Percentiles rank a stretch among this genome's conserved stretches.
Conservation (phyloP, 768 basidiomycete species). For the Polyporus arcularius region DNA sequence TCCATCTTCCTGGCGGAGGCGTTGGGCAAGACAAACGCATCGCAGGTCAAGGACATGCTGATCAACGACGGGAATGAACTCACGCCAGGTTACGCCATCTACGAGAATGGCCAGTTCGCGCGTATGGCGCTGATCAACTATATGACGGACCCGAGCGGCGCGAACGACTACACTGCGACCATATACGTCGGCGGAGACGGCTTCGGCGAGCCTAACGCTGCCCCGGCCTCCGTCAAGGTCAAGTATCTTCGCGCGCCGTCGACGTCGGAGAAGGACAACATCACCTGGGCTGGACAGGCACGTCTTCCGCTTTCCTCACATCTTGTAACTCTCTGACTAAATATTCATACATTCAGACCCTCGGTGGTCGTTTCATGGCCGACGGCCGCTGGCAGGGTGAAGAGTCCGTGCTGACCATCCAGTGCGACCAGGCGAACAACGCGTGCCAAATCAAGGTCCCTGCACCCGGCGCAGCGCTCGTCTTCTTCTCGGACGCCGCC, state of each 20-base stretch:
- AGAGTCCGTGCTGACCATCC: conserved; percentile 54
- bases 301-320: conserved; percentile 9
- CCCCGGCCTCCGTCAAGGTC: conserved; percentile 51
- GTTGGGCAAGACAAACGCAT: conserved; percentile 50
- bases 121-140: conserved; percentile 75
- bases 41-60: conserved; percentile 67
- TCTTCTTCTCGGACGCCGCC: conserved; percentile 57
- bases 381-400: conserved; percentile 66
- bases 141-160: conserved; percentile 59
- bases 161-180: conserved; percentile 51
- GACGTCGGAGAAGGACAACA: conserved; percentile 60
- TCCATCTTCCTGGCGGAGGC: conserved; percentile 68
- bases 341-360: conserved; percentile 41
- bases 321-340: conserved; percentile 25
- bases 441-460: conserved; percentile 60
- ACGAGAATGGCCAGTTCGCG: conserved; percentile 63
- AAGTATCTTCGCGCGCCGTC: conserved; percentile 59
- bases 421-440: conserved; percentile 54
- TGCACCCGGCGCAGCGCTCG: conserved; percentile 72
- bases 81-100: conserved; percentile 69
- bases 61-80: conserved; percentile 48
- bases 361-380: conserved; percentile 56
- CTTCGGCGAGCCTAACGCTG: conserved; percentile 37
- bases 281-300: conserved; percentile 79
- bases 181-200: conserved; percentile 49